Conservation (phyloP, 2,329 filamentous ascomycete genomes). For the Exophiala viscosa region DNA sequence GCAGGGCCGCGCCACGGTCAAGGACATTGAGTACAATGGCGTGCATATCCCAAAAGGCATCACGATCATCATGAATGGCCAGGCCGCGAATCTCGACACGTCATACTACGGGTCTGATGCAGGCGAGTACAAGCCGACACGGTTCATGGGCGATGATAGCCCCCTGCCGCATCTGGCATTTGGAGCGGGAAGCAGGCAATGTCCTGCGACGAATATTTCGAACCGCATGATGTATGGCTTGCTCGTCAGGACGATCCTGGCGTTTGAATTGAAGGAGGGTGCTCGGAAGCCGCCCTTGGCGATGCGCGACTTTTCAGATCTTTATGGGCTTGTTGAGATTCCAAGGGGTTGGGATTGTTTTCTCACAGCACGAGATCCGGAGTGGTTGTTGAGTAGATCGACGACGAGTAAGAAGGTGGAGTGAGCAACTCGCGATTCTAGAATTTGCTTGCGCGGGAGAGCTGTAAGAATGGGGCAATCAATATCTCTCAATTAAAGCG, state of each 20-base stretch:
- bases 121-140: conserved; percentile 1
- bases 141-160: conserved; percentile 1
- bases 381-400: conserved; percentile 1
- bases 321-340: background rate
- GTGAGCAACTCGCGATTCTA: no score
- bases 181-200: conserved; percentile 1
- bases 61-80: conserved; percentile 8
- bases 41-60: conserved; percentile 6
- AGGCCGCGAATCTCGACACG: conserved; percentile 2
- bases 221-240: conserved; percentile 7
- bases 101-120: conserved; percentile 8
- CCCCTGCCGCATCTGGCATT: conserved; percentile 6
- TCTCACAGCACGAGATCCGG: background rate
- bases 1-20: background rate
- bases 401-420: no score
- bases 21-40: background rate
- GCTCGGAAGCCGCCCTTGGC: background rate
- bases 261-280: conserved; percentile 3
- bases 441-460: no score
- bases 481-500: no score
- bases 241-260: conserved; percentile 1
- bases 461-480: no score
- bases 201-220: conserved; percentile 3
- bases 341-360: conserved; percentile 3
- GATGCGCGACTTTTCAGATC: conserved; percentile 3